phyloP scores from a whole-genome alignment of 176 grass and related monocot genomes.

The Juncus inflexus region DNA sequence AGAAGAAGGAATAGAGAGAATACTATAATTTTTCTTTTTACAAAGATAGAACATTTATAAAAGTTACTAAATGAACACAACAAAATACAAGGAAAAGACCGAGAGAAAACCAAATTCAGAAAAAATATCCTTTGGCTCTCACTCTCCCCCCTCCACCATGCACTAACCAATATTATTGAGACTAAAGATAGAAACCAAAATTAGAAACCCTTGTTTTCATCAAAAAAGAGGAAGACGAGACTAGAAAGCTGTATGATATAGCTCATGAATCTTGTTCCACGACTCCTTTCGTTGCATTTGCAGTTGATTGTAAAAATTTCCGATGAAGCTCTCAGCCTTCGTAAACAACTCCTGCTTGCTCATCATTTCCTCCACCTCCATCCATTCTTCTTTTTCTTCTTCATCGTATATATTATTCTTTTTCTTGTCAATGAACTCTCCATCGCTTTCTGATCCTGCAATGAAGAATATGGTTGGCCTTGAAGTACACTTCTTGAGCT shows the following conservation, averaged over 20 bases:
- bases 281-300: conserved; percentile 77
- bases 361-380: conserved; percentile 16
- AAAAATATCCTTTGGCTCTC: too few relatives aligned
- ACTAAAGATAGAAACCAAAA: too few relatives aligned
- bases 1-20: too few relatives aligned
- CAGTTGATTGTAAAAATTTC: conserved; percentile 66
- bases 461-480: conserved; percentile 74
- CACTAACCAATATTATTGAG: too few relatives aligned
- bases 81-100: too few relatives aligned
- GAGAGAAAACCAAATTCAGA: too few relatives aligned
- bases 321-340: conserved; percentile 67
- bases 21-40: too few relatives aligned
- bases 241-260: conserved; percentile 42
- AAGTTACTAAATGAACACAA: too few relatives aligned
- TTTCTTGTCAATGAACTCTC: neutral
- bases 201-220: too few relatives aligned
- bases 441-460: conserved; percentile 26
- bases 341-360: conserved; percentile 62
- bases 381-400: conserved; percentile 14
- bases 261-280: conserved; percentile 67
- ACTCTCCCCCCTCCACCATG: too few relatives aligned
- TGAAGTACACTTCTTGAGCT: conserved; percentile 42
- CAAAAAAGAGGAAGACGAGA: neutral
- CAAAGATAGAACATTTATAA: too few relatives aligned
- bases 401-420: neutral